Percentiles rank a stretch among this genome's conserved stretches.
These are phyloP conservation scores for Sicyos baderoa DNA, from an alignment of 306 rosid species.

Conservation along the genomic window DNA sequence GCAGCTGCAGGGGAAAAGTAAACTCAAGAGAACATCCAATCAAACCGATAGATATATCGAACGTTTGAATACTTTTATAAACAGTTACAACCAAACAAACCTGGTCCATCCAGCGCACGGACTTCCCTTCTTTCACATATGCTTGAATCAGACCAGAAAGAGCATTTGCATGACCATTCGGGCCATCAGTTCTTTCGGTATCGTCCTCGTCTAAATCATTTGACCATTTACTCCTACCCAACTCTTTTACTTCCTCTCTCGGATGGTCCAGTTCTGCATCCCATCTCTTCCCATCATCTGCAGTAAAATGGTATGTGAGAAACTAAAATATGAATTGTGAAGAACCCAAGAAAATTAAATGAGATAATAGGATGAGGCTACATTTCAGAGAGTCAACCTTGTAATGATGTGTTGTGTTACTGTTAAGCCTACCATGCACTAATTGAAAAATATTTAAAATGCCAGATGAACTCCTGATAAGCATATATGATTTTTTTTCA, in stretches of 20 bases:
- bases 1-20: not conserved
- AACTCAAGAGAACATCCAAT: not conserved
- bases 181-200: constrained; percentile 36
- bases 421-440: not conserved
- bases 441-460: not conserved
- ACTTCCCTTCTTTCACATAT: constrained; percentile 65
- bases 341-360: no score
- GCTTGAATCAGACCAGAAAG: constrained; percentile 78
- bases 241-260: constrained; percentile 60
- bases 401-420: not conserved
- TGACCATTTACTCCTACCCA: constrained; percentile 98
- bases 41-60: not conserved
- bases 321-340: constrained; percentile 28
- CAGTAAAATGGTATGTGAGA: constrained; percentile 15
- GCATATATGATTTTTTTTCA: not conserved
- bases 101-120: constrained; percentile 96
- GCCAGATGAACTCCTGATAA: constrained; percentile 6
- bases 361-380: no score
- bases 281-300: constrained; percentile 39
- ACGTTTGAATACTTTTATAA: not conserved
- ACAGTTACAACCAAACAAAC: constrained; percentile 31
- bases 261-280: constrained; percentile 53
- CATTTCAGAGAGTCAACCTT: no score
- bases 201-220: constrained; percentile 62
- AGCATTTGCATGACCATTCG: constrained; percentile 60